Percentiles rank a stretch among this genome's conserved stretches.
Evolutionary conservation across 108 stramenopile genomes (phyloP).

Genomic region (Cyclotella baltica): DNA sequence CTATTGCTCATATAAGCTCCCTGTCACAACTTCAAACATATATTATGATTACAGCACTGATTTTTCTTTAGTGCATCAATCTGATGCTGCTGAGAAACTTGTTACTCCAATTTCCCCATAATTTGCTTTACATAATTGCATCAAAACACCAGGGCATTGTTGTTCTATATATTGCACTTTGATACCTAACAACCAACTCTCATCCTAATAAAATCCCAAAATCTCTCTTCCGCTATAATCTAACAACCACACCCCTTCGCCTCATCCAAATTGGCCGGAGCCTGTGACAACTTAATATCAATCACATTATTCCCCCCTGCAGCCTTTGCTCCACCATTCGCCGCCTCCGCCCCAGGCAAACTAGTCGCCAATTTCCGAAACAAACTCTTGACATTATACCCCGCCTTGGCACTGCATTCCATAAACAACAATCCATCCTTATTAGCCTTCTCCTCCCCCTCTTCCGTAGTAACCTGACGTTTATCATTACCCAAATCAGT

Average conservation of each 20-base stretch:
- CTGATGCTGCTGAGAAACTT: too few species aligned
- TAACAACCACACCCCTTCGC: slow-evolving; percentile 87
- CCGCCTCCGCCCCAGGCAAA: slow-evolving; percentile 89
- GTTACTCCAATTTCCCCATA: neutral
- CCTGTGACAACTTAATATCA: slow-evolving; percentile 93
- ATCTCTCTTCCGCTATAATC: neutral
- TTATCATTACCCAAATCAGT: slow-evolving; percentile 97
- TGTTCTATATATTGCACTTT: slow-evolving; percentile 9
- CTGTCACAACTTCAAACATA: neutral
- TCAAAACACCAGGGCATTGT: neutral
- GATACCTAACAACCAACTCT: neutral
- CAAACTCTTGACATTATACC: slow-evolving; percentile 97
- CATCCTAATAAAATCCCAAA: neutral
- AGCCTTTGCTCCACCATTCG: slow-evolving; percentile 52
- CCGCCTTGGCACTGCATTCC: slow-evolving; percentile 98
- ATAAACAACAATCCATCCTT: slow-evolving; percentile 96
- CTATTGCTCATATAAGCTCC: too few species aligned
- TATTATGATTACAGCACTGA: neutral
- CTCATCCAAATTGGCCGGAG: slow-evolving; percentile 92
- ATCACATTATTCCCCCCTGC: slow-evolving; percentile 82
- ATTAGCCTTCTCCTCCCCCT: slow-evolving; percentile 96
- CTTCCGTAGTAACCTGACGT: slow-evolving; percentile 95
- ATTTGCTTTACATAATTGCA: neutral
- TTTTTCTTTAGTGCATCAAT: neutral
- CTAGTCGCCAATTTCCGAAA: slow-evolving; percentile 98